Evolutionary conservation across 2,329 filamentous ascomycete species (phyloP), one percentile per base, ranked within the genome.

Genomic region (Colletotrichum lentis): DNA sequence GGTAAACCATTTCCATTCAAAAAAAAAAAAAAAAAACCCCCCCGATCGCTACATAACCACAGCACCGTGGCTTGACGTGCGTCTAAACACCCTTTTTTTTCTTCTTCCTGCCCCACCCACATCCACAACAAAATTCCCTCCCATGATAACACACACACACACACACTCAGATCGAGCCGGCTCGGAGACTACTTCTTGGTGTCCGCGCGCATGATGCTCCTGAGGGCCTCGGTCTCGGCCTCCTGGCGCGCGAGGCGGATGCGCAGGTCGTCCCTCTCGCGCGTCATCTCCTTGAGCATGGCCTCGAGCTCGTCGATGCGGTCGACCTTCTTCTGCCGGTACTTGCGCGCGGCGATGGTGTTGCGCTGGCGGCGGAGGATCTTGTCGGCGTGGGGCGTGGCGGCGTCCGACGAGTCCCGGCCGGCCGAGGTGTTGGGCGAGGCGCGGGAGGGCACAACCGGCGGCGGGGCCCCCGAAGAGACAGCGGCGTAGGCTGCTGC

Each of bases 311-410:
- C 85, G 31, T 78, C 79, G 76, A 91, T 86, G 69, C 88, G 87
- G 72, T 92, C 89, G 41, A 91, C 83, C 53, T 89, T 86, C 76
- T 90, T 90, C 76, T 92, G 89, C 31, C 90, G 87, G 75, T 91
- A 92, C 69, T 90, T 88, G 69, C 88, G 85, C 37, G 90, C 90
- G n/a, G 90, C 90, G 69, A 91, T 83, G 16, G 89, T 92, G 77
- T 92, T 92, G 69, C 87, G 85, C 69, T 87, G 85, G 35, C 90
- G 88, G 77, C 91, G 91, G 73, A 82, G 74, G 20, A 77, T 74
- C 5, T 76, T 77, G 14, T 76, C 74, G 43, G 62, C 50, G 31
- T 53, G 16, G 24, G 62, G 58, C 14, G 62, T 56, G 12, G 62
- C 53, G 1, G 53, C n/a, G 11, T 43, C 52, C 12, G 31, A 46